Conservation (phyloP, 192 early-diverging fungal genomes). For the Mortierella claussenii region DNA sequence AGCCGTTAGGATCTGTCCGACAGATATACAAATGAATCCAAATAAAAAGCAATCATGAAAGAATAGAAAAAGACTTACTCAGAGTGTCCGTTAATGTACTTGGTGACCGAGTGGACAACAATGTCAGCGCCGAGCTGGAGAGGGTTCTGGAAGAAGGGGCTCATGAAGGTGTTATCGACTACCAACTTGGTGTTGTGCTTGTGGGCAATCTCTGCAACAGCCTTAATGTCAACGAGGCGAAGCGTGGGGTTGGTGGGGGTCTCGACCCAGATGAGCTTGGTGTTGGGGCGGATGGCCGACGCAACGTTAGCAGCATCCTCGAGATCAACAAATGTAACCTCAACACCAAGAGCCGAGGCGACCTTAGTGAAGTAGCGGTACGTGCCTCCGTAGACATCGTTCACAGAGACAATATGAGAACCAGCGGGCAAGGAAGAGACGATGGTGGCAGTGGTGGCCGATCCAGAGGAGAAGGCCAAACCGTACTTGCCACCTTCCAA, state of each 20-base stretch:
- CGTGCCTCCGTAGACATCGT: conserved; percentile 93
- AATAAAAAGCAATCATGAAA: neutral
- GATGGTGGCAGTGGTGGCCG: conserved; percentile 85
- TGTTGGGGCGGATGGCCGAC: conserved; percentile 73
- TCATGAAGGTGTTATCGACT: conserved; percentile 91
- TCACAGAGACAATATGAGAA: conserved; percentile 84
- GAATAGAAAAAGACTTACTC: conserved; percentile 59
- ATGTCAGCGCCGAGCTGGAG: conserved; percentile 94
- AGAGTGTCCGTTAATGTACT: conserved; percentile 99
- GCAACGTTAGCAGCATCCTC: conserved; percentile 71
- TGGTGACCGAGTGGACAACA: conserved; percentile 97
- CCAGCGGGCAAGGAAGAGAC: conserved; percentile 75
- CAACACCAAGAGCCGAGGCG: conserved; percentile 70
- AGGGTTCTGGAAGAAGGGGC: conserved; percentile 91
- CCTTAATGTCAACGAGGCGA: conserved; percentile 81
- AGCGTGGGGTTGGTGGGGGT: conserved; percentile 92
- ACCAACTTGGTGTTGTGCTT: conserved; percentile 72
- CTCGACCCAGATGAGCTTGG: conserved; percentile 87
- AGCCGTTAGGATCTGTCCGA: neutral
- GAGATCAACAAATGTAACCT: conserved; percentile 85
- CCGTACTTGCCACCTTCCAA: conserved; percentile 92
- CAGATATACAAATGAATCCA: neutral
- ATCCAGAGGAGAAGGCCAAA: conserved; percentile 85
- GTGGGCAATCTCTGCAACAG: conserved; percentile 72
- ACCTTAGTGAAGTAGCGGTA: conserved; percentile 92